These are phyloP conservation scores for Gossypium gossypioides DNA, from an alignment of 441 rosid genomes.

Conservation along the genomic window DNA sequence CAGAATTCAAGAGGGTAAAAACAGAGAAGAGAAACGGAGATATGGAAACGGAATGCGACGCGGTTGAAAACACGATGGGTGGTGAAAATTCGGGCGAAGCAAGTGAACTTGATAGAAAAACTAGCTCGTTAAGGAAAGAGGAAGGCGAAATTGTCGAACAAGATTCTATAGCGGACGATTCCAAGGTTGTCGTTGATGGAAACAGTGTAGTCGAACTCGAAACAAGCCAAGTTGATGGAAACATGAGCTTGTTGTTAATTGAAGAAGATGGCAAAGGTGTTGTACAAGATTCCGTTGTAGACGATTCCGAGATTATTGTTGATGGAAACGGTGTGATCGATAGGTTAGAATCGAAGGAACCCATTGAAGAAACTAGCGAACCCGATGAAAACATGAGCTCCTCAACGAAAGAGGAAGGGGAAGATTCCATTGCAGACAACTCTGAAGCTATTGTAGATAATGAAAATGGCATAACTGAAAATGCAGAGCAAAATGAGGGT, in stretches of 20 bases:
- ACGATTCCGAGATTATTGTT: neutral
- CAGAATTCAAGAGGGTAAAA: neutral
- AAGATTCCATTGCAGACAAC: neutral
- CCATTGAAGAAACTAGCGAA: neutral
- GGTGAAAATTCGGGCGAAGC: conserved; percentile 22
- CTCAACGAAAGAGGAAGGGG: neutral
- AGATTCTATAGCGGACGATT: neutral
- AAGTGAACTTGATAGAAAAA: neutral
- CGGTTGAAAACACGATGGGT: conserved; percentile 33
- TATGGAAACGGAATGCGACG: conserved; percentile 50
- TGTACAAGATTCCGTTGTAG: neutral
- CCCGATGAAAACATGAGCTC: neutral
- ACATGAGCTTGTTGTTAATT: neutral
- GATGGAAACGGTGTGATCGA: neutral
- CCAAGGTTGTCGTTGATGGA: neutral
- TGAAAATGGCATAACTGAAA: neutral
- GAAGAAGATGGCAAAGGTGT: neutral
- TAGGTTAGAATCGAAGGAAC: neutral
- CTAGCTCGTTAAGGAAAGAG: neutral
- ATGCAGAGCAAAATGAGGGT: too few species aligned
- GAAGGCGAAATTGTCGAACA: neutral
- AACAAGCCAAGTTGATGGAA: neutral
- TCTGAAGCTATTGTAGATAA: neutral
- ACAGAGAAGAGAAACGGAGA: neutral
- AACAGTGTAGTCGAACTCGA: neutral